Evolutionary conservation across 768 basidiomycete species (phyloP), one percentile per base, ranked within the genome.

Genomic region (Boletus subparvulus): DNA sequence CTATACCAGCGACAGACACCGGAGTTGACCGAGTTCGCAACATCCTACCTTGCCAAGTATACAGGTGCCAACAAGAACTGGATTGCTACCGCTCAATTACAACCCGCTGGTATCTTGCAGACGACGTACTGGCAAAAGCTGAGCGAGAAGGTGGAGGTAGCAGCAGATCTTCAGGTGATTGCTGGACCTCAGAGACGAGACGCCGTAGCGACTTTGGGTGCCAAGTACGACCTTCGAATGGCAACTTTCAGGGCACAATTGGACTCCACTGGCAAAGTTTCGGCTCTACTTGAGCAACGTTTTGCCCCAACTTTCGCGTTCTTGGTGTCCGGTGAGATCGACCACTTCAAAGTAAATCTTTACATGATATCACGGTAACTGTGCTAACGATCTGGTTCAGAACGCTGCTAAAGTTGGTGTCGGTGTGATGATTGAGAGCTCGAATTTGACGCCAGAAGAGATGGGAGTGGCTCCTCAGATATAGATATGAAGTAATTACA

Each of bases 51-150:
- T 50, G 86, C 87, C 48, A 94, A 94, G 75, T 85, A 84, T 71
- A 90, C 87, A 0, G 75, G 84, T 60, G 73, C 79, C 30, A 80
- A 85, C 70, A 87, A 84, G 68, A 85, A 80, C 69, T 95, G 93
- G 92, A 94, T 94, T 64, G 93, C 92, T n/a, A 96, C 94, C 5
- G 88, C 92, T 13, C 91, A 92, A 67, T 60, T 95, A 13, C 93
- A 94, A 70, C 82, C 88, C 16, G 79, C 84, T 16, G 93, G 95
- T 24, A 81, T 92, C 47, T 66, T 97, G 26, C 90, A 94, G 73
- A 85, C 94, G 30, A 95, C 93, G 10, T 99, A 98, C 74, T 97
- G 93, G 90, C 94, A 98, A 61, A 94, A 92, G 70, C 76, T 99
- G 57, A 88, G 88, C 71, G 92, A 96, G 55, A 94, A 96, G 75